A percentile compares a stretch with the other conserved stretches of the same genome.
phyloP scores from a whole-genome alignment of 176 grass and related monocot genomes.

The Musa beccarii region DNA sequence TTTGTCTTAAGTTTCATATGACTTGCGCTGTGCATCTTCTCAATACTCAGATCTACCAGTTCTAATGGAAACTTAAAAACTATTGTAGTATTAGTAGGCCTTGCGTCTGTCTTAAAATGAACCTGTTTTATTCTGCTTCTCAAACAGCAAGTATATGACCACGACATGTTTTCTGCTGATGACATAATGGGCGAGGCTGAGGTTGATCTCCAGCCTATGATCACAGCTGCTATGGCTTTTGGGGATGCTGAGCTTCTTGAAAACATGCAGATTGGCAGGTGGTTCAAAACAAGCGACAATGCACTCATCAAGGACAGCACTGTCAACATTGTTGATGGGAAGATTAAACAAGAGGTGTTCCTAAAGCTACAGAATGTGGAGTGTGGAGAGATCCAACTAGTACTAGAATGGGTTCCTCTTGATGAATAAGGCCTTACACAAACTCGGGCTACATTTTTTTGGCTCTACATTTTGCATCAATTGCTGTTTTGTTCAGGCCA shows the following conservation, averaged over 20 bases:
- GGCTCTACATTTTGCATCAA: neutral
- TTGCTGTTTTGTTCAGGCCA: neutral
- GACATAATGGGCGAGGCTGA: conserved; percentile 99
- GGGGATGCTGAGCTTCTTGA: conserved; percentile 54
- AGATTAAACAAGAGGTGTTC: conserved; percentile 73
- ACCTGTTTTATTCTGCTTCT: neutral
- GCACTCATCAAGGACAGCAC: conserved; percentile 72
- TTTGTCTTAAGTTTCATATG: neutral
- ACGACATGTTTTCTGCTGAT: conserved; percentile 80
- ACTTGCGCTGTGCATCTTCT: neutral
- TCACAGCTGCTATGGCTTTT: conserved; percentile 83
- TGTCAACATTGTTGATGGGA: conserved; percentile 63
- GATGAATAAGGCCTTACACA: conserved; percentile 34
- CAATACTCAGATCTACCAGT: neutral
- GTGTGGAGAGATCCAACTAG: conserved; percentile 74
- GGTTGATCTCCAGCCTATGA: conserved; percentile 86
- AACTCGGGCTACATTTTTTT: neutral
- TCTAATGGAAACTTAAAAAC: neutral
- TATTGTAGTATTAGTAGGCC: neutral
- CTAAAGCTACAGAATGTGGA: conserved; percentile 96
- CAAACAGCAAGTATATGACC: conserved; percentile 82
- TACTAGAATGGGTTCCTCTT: conserved; percentile 74
- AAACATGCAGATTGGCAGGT: conserved; percentile 89
- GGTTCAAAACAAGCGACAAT: conserved; percentile 94
- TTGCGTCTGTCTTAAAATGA: neutral